Evolutionary conservation across 2,329 filamentous ascomycete genomes (phyloP).

Genomic region (Blastomyces gilchristii): DNA sequence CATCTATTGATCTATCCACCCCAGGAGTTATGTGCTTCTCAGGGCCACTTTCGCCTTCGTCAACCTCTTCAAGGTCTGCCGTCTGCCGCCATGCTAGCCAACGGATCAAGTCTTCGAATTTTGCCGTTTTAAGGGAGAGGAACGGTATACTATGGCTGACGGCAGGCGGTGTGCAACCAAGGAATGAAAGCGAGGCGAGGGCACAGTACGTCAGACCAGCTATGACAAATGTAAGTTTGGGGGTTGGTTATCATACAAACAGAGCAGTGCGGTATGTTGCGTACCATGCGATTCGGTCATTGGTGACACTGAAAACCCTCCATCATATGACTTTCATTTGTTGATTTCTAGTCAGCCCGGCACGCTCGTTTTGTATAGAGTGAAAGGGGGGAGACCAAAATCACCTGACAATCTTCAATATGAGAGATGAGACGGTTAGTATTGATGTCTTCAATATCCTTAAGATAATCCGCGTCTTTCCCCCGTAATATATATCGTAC

Average conservation of each 20-base stretch:
- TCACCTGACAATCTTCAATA: conserved; percentile 55
- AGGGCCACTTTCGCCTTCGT: conserved; percentile 37
- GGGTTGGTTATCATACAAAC: background rate
- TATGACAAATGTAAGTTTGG: conserved; percentile 25
- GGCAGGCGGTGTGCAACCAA: conserved; percentile 50
- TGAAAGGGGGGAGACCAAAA: conserved; percentile 8
- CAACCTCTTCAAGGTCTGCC: conserved; percentile 41
- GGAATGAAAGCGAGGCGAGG: conserved; percentile 63
- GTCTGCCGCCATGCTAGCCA: conserved; percentile 60
- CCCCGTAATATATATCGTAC: conserved; percentile 75
- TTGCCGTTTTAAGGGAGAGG: conserved; percentile 21
- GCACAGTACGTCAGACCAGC: conserved; percentile 89
- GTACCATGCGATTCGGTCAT: conserved; percentile 74
- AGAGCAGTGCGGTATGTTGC: conserved; percentile 20
- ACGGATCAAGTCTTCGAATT: conserved; percentile 31
- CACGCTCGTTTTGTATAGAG: background rate
- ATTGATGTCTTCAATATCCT: conserved; percentile 61
- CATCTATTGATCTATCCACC: conserved; percentile 13
- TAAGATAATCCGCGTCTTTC: conserved; percentile 42
- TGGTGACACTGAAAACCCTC: conserved; percentile 68
- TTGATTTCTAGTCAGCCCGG: conserved; percentile 15
- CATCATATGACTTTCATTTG: conserved; percentile 60
- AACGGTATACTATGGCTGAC: conserved; percentile 22
- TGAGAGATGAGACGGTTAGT: conserved; percentile 59
- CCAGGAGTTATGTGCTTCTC: conserved; percentile 16